These are phyloP conservation scores for Grosmannia clavigera DNA, from an alignment of 2,329 filamentous ascomycete genomes.

Conservation along the genomic window DNA sequence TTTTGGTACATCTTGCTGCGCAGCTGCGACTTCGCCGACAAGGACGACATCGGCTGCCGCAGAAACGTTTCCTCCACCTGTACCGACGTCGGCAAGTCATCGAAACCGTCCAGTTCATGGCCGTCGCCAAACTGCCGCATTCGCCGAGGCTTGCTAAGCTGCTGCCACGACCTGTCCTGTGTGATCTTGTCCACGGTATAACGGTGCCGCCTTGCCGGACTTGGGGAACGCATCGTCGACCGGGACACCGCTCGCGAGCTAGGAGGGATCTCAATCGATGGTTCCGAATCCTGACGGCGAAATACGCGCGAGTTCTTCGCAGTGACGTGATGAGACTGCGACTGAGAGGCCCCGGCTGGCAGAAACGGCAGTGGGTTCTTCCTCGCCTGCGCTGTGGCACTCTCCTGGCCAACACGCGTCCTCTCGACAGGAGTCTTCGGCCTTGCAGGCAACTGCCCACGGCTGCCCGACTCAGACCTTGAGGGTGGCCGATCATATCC, in stretches of 20 bases:
- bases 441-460: conserved; percentile 40
- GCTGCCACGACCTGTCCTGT: conserved; percentile 43
- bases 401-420: conserved; percentile 35
- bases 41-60: conserved; percentile 61
- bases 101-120: conserved; percentile 82
- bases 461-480: conserved; percentile 34
- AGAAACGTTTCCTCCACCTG: conserved; percentile 71
- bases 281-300: conserved; percentile 74
- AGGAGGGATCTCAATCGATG: conserved; percentile 44
- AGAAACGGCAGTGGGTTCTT: conserved; percentile 63
- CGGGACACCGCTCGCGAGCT: conserved; percentile 45
- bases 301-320: conserved; percentile 59
- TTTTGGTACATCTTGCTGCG: conserved; percentile 46
- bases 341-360: conserved; percentile 58
- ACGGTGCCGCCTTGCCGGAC: conserved; percentile 36
- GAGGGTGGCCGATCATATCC: conserved; percentile 45
- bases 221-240: conserved; percentile 46
- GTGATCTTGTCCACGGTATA: conserved; percentile 24
- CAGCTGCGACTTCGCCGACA: conserved; percentile 49
- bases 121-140: conserved; percentile 78
- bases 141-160: conserved; percentile 60
- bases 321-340: conserved; percentile 60
- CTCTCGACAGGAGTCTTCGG: conserved; percentile 64
- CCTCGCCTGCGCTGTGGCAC: conserved; percentile 37
- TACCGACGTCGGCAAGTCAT: conserved; percentile 83